A percentile compares a stretch with the other conserved stretches of the same genome.
Conservation (phyloP, 176 grass and related monocot genomes). For the Leersia perrieri region DNA sequence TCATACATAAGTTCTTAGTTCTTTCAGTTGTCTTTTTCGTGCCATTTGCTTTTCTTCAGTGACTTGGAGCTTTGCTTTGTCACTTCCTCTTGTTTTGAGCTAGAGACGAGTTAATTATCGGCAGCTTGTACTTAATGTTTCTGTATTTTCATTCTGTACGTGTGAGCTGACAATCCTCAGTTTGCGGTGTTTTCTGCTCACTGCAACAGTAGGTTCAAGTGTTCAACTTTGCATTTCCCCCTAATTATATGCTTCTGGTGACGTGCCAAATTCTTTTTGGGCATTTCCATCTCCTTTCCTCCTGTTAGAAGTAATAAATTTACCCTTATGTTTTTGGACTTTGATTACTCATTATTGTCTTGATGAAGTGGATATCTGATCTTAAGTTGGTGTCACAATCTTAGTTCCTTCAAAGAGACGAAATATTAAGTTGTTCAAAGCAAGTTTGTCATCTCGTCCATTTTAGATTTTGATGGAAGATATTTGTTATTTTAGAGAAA, state of each 20-base stretch:
- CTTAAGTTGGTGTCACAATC: conserved; percentile 35
- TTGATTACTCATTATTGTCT: conserved; percentile 14
- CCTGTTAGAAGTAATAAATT: conserved; percentile 8
- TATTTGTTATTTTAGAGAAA: not conserved
- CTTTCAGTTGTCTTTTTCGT: not conserved
- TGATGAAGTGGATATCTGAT: conserved; percentile 6
- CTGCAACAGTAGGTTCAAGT: not conserved
- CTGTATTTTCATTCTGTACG: not conserved
- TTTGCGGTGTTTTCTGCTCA: not conserved
- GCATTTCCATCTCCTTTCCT: not conserved
- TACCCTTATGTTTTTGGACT: not conserved
- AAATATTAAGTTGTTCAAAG: not conserved
- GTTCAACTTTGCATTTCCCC: not conserved
- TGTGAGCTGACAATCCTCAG: not conserved
- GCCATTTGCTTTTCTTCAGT: not conserved
- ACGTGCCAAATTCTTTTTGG: not conserved
- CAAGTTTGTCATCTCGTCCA: conserved; percentile 35
- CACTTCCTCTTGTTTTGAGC: not conserved
- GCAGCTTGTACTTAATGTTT: not conserved
- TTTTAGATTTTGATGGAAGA: not conserved
- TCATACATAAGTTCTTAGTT: not conserved
- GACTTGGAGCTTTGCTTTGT: not conserved
- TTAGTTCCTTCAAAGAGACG: conserved; percentile 44
- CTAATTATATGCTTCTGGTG: not conserved
- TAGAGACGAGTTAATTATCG: not conserved